phyloP scores from a whole-genome alignment of 257 asterid genomes.

The Ophiorrhiza pumila region DNA sequence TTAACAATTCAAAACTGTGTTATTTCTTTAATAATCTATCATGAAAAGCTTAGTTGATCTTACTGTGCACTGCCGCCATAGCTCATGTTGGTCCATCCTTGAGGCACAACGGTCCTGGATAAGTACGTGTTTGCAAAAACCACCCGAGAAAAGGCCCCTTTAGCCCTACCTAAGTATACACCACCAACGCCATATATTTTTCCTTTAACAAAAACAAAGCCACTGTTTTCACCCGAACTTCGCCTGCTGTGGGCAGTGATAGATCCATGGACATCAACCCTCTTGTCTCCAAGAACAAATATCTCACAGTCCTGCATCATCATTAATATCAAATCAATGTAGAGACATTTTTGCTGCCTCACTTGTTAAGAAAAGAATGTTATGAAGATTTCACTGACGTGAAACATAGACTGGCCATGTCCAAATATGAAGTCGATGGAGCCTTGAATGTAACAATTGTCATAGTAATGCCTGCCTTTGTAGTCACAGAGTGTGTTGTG shows the following conservation, averaged over 20 bases:
- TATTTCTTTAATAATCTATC: too few species aligned
- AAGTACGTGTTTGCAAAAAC: constrained; percentile 68
- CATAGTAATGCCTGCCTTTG: constrained; percentile 75
- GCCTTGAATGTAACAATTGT: constrained; percentile 70
- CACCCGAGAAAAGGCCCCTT: constrained; percentile 63
- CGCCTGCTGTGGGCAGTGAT: constrained; percentile 65
- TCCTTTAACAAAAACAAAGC: constrained; percentile 69
- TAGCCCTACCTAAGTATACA: constrained; percentile 67
- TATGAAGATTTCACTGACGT: constrained; percentile 36
- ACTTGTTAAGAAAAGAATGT: not conserved
- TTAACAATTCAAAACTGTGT: too few species aligned
- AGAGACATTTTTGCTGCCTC: too few species aligned
- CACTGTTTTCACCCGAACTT: constrained; percentile 50
- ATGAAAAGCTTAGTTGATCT: too few species aligned
- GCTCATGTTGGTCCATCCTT: constrained; percentile 77
- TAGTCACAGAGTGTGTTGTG: constrained; percentile 72
- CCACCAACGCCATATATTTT: constrained; percentile 61
- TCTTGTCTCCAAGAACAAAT: constrained; percentile 51
- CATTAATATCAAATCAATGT: too few species aligned
- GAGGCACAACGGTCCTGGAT: constrained; percentile 51
- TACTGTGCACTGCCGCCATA: constrained; percentile 49
- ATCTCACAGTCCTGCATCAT: constrained; percentile 63
- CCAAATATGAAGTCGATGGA: constrained; percentile 74
- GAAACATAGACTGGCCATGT: constrained; percentile 59
- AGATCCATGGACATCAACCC: constrained; percentile 48